phyloP scores from a whole-genome alignment of 176 grass and related monocot species.

The Bolboschoenus planiculmis region DNA sequence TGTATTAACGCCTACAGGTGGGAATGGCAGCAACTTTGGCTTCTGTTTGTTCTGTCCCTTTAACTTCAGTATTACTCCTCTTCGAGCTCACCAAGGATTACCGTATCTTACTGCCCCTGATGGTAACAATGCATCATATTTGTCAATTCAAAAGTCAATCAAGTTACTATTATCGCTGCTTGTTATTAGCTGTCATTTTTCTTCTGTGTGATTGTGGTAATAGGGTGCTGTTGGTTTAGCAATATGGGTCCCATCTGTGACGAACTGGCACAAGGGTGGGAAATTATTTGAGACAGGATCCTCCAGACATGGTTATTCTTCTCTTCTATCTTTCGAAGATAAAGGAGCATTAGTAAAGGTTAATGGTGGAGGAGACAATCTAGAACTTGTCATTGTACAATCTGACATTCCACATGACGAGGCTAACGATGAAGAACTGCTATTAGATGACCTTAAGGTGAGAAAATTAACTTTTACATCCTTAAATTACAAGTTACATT shows the following conservation, averaged over 20 bases:
- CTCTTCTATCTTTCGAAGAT: constrained; percentile 43
- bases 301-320: constrained; percentile 66
- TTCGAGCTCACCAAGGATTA: constrained; percentile 99
- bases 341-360: constrained; percentile 43
- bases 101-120: constrained; percentile 89
- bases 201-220: constrained; percentile 26
- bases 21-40: constrained; percentile 96
- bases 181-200: not conserved
- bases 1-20: constrained; percentile 45
- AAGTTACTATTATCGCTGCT: not conserved
- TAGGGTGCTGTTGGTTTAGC: constrained; percentile 96
- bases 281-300: constrained; percentile 36
- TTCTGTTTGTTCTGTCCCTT: constrained; percentile 86
- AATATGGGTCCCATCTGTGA: constrained; percentile 97
- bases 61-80: constrained; percentile 89
- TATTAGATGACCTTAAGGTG: constrained; percentile 95
- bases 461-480: not conserved
- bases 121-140: constrained; percentile 42
- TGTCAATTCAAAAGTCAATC: constrained; percentile 24
- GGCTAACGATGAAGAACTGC: constrained; percentile 65
- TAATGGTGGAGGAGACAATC: constrained; percentile 42
- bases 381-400: constrained; percentile 58
- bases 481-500: not conserved
- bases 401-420: constrained; percentile 44
- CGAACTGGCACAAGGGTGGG: constrained; percentile 40